phyloP scores from a whole-genome alignment of 305 asterid genomes.

The Ilex paraguariensis region DNA sequence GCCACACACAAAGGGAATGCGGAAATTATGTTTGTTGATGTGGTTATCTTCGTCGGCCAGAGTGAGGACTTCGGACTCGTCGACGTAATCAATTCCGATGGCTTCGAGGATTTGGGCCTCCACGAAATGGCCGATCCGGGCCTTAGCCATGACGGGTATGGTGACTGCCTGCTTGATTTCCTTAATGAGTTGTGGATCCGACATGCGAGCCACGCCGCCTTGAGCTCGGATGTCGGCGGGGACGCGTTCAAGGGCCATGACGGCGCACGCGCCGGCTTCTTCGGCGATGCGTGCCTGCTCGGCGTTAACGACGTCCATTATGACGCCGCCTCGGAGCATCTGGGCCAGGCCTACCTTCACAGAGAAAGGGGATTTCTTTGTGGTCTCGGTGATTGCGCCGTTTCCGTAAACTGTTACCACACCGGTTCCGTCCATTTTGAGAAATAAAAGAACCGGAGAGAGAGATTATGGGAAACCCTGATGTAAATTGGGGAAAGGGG shows the following conservation, averaged over 20 bases:
- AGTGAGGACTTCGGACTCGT: slow-evolving; percentile 90
- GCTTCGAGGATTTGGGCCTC: slow-evolving; percentile 97
- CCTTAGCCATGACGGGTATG: slow-evolving; percentile 99
- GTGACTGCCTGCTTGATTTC: slow-evolving; percentile 97
- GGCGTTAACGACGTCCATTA: slow-evolving; percentile 87
- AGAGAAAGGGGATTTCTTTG: slow-evolving; percentile 88
- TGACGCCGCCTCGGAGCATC: slow-evolving; percentile 97
- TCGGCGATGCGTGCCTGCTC: slow-evolving; percentile 94
- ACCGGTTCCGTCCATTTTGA: slow-evolving; percentile 51
- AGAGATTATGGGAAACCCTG: not conserved
- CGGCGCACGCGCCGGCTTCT: slow-evolving; percentile 98
- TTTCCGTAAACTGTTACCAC: slow-evolving; percentile 4
- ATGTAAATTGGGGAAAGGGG: too few species aligned
- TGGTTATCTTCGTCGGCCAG: slow-evolving; percentile 83
- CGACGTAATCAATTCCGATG: slow-evolving; percentile 85
- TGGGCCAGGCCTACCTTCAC: slow-evolving; percentile 94
- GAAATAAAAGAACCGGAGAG: not conserved
- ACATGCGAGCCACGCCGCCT: slow-evolving; percentile 98
- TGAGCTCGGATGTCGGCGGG: slow-evolving; percentile 98
- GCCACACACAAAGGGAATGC: slow-evolving; percentile 97
- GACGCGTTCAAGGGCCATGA: slow-evolving; percentile 97
- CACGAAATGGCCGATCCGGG: slow-evolving; percentile 88
- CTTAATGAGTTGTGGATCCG: slow-evolving; percentile 90
- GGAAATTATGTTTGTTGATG: slow-evolving; percentile 93
- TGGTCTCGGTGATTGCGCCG: slow-evolving; percentile 51